These are phyloP conservation scores for Colletotrichum orchidophilum DNA, from an alignment of 2,329 filamentous ascomycete species.

Conservation along the genomic window DNA sequence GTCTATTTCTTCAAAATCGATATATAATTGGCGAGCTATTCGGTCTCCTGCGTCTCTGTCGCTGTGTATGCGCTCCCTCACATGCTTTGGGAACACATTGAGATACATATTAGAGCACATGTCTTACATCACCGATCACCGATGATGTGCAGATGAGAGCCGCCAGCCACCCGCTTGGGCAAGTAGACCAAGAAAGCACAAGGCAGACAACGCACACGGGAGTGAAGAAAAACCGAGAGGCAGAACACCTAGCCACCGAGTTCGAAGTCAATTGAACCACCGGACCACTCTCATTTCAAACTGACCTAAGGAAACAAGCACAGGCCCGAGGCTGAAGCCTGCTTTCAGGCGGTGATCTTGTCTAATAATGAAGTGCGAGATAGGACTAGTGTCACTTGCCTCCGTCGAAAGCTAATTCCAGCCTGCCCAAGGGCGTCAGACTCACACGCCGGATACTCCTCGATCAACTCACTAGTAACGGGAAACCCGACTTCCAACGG, in stretches of 20 bases:
- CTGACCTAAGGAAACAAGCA: conserved; percentile 6
- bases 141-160: neutral
- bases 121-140: neutral
- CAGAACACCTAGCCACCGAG: neutral
- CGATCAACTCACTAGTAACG: conserved; percentile 4
- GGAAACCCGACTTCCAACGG: conserved; percentile 23
- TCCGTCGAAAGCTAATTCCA: neutral
- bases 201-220: neutral
- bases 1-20: neutral
- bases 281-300: neutral
- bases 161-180: neutral
- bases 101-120: neutral
- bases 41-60: too few species aligned
- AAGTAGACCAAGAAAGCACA: neutral
- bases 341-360: conserved; percentile 5
- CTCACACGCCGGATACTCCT: conserved; percentile 19
- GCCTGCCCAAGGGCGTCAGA: neutral
- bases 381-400: conserved; percentile 1
- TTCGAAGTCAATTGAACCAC: neutral
- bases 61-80: neutral
- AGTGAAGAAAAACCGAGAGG: neutral
- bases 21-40: neutral
- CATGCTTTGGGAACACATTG: neutral
- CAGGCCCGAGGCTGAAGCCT: conserved; percentile 16
- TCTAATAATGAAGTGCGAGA: conserved; percentile 12